Evolutionary conservation across 73 alveolate species (phyloP).

Genomic region (Paraurostyla sp.): DNA sequence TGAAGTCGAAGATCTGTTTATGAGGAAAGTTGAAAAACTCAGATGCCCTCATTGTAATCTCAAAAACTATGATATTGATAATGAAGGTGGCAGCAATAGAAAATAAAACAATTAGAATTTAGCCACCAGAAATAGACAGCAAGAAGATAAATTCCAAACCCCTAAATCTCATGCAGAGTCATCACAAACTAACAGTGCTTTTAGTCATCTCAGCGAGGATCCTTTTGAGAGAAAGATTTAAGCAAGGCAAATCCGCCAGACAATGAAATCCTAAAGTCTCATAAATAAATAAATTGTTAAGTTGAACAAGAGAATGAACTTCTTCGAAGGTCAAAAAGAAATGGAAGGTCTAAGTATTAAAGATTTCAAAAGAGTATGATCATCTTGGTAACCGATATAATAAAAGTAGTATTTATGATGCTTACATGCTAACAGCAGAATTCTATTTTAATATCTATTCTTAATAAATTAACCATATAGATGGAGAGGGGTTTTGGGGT

Average conservation of each 20-base stretch:
- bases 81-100: not conserved
- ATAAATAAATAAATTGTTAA: not conserved
- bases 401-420: too few species aligned
- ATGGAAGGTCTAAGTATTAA: slow-evolving; percentile 27
- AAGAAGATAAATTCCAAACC: not conserved
- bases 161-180: not conserved
- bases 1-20: slow-evolving; percentile 9
- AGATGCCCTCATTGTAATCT: slow-evolving; percentile 24
- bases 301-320: not conserved
- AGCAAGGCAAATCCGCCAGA: not conserved
- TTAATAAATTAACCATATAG: too few species aligned
- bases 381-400: too few species aligned
- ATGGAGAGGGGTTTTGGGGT: too few species aligned
- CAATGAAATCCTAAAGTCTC: not conserved
- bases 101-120: not conserved
- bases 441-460: too few species aligned
- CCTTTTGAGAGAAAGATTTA: slow-evolving; percentile 1
- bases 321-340: not conserved
- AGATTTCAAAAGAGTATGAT: slow-evolving; percentile 7
- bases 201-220: not conserved
- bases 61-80: slow-evolving; percentile 21
- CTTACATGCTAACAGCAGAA: too few species aligned
- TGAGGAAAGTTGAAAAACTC: slow-evolving; percentile 12
- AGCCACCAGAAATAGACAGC: not conserved
- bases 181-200: not conserved